Conservation (phyloP, 2,329 filamentous ascomycete species). For the Hysterium pulicare region DNA sequence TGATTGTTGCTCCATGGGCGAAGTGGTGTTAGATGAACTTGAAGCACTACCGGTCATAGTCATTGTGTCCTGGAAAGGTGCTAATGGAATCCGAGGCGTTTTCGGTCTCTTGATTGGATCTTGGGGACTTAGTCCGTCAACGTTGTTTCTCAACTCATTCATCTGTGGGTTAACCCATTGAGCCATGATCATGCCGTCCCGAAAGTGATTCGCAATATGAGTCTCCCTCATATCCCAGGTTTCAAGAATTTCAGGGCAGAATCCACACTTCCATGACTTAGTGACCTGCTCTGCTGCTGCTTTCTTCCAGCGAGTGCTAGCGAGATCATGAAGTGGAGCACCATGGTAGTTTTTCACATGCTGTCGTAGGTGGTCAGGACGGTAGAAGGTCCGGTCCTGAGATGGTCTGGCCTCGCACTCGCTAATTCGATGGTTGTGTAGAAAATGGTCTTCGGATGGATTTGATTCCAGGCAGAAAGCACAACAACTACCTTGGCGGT, state of each 20-base stretch:
- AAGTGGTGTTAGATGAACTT: no score
- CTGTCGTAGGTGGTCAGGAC: conserved; percentile 33
- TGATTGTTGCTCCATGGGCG: no score
- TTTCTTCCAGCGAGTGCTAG: conserved; percentile 27
- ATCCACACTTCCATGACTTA: conserved; percentile 27
- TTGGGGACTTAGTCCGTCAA: no score
- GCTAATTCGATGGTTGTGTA: conserved; percentile 22
- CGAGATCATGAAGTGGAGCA: conserved; percentile 18
- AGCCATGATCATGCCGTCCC: conserved; percentile 28
- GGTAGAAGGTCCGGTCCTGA: conserved; percentile 28
- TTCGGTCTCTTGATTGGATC: no score
- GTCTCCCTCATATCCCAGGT: conserved; percentile 29
- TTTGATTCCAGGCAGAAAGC: conserved; percentile 28
- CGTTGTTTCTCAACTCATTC: no score
- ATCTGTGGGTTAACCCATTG: no score
- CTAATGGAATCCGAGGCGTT: no score
- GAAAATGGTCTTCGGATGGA: conserved; percentile 29
- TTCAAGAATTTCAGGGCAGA: conserved; percentile 21
- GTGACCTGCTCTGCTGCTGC: conserved; percentile 9
- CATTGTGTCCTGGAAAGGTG: no score
- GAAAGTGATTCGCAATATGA: conserved; percentile 33
- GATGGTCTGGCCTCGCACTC: conserved; percentile 27
- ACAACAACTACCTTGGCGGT: conserved; percentile 12
- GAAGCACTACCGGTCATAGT: no score
- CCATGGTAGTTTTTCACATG: conserved; percentile 33